Evolutionary conservation across 139 green algal genomes (phyloP).

Genomic region (Chlorella sp.): DNA sequence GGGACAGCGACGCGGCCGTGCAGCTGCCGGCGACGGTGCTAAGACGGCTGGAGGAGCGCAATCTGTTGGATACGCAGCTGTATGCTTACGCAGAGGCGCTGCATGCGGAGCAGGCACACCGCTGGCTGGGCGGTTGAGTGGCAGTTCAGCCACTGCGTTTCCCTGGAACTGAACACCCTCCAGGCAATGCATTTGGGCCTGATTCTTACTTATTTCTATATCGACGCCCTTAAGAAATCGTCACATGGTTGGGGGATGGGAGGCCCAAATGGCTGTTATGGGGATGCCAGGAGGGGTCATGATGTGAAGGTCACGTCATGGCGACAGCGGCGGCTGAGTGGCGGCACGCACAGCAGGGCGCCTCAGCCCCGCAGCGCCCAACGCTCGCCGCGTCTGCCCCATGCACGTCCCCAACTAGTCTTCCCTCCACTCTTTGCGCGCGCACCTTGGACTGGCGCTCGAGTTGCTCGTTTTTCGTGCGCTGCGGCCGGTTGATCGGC

Average conservation of each 20-base stretch:
- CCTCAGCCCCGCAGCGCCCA: background rate
- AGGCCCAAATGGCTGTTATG: too few species aligned
- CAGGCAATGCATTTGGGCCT: too few species aligned
- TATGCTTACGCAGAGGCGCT: conserved; percentile 30
- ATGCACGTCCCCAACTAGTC: too few species aligned
- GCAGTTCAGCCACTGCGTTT: too few species aligned
- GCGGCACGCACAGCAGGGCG: background rate
- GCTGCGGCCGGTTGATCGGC: too few species aligned
- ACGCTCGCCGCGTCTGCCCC: too few species aligned
- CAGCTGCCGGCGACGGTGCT: conserved; percentile 11
- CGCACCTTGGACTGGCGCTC: too few species aligned
- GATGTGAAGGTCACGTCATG: background rate
- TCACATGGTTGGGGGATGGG: background rate
- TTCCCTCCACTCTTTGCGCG: too few species aligned
- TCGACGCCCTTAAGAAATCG: background rate
- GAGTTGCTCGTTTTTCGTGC: too few species aligned
- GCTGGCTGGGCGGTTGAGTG: background rate
- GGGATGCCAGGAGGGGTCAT: background rate
- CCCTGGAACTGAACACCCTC: too few species aligned
- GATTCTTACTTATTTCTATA: too few species aligned
- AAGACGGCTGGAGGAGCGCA: background rate
- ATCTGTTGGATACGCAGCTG: conserved; percentile 26
- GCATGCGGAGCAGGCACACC: background rate
- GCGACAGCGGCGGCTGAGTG: background rate
- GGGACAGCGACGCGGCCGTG: background rate